Conservation (phyloP, 2,329 filamentous ascomycete species). For the Paraphoma sp. region DNA sequence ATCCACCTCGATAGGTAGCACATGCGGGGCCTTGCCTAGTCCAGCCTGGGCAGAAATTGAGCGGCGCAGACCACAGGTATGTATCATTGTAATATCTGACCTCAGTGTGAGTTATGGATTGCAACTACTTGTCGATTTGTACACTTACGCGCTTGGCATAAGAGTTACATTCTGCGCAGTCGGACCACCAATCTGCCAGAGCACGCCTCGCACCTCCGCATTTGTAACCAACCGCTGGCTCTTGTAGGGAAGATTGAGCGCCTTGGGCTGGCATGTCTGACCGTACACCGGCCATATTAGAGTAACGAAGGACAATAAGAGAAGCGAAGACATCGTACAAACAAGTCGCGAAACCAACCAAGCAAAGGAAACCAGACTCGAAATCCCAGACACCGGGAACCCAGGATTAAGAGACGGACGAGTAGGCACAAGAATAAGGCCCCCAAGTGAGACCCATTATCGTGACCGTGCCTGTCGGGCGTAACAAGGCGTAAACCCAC, state of each 20-base stretch:
- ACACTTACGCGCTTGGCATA: constrained; percentile 8
- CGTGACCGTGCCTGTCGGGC: constrained; percentile 1
- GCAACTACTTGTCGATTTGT: neutral
- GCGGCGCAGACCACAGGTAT: constrained; percentile 1
- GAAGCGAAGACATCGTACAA: neutral
- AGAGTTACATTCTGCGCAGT: constrained; percentile 5
- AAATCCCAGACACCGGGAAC: neutral
- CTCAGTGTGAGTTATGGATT: neutral
- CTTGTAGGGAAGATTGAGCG: constrained; percentile 4
- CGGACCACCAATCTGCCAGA: constrained; percentile 6
- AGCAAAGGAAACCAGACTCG: neutral
- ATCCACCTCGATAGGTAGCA: constrained; percentile 5
- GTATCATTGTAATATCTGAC: constrained; percentile 4
- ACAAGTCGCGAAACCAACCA: neutral
- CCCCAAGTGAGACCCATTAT: neutral
- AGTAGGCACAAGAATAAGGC: neutral
- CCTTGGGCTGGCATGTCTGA: constrained; percentile 3
- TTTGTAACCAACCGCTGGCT: constrained; percentile 1
- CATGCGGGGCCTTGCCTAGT: neutral
- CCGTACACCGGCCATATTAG: neutral
- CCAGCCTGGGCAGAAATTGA: neutral
- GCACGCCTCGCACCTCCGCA: constrained; percentile 1
- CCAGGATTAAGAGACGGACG: neutral
- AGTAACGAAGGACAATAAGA: constrained; percentile 1
- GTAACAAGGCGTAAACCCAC: constrained; percentile 6